These are phyloP conservation scores for Arabidopsis lyrata DNA, from an alignment of 441 rosid species.

Conservation along the genomic window DNA sequence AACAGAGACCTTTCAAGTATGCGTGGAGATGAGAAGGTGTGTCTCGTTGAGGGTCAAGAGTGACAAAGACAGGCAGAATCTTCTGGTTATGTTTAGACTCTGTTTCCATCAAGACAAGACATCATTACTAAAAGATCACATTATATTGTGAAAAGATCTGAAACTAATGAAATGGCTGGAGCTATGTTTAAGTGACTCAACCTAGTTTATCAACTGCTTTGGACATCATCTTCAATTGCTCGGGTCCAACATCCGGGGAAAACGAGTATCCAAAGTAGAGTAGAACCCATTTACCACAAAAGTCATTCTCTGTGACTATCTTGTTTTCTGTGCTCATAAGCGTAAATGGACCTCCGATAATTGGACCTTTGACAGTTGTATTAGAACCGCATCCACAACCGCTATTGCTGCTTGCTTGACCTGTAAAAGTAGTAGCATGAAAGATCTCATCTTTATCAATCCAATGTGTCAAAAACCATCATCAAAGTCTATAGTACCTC, in stretches of 20 bases:
- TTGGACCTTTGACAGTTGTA: constrained; percentile 57
- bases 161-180: background rate
- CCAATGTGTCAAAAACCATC: constrained; percentile 1
- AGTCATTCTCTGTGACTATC: constrained; percentile 57
- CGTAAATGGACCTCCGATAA: constrained; percentile 79
- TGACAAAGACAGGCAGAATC: constrained; percentile 78
- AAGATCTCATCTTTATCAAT: background rate
- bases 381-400: constrained; percentile 31
- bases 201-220: constrained; percentile 68
- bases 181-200: constrained; percentile 43
- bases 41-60: constrained; percentile 92
- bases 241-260: constrained; percentile 92
- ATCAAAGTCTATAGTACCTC: constrained; percentile 52
- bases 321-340: constrained; percentile 62
- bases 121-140: constrained; percentile 5
- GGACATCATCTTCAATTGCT: constrained; percentile 63
- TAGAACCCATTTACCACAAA: constrained; percentile 78
- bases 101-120: constrained; percentile 48
- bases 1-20: constrained; percentile 73
- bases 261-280: constrained; percentile 88
- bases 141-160: background rate
- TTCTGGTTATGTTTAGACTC: constrained; percentile 59
- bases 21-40: constrained; percentile 72
- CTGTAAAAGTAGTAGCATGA: constrained; percentile 8
- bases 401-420: constrained; percentile 25